Evolutionary conservation across 2,329 filamentous ascomycete species (phyloP), one percentile per base, ranked within the genome.

Genomic region (Erysiphe pulchra): DNA sequence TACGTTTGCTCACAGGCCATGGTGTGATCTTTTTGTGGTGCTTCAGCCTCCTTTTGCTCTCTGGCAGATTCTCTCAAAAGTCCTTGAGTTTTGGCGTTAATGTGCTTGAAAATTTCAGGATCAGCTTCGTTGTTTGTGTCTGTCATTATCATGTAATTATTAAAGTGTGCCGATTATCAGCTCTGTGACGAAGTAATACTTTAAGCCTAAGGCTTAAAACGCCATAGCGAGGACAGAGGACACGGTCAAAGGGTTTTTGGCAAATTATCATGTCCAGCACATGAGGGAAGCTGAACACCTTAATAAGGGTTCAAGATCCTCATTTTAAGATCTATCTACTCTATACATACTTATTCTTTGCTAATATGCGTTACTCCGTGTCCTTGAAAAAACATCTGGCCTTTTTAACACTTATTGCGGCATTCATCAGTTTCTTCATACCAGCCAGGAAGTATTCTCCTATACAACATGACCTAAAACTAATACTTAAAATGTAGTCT

Each of bases 1-100:
- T 68, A 92, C 84, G 85, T 93, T 72, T 87, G 81, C 70, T 92
- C 84, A 59, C 65, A 69, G 69, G 81, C 39, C 36, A 40, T 73
- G 76, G 80, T 80, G 61, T 62, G 75, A 67, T 54, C 57, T 53
- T 59, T 59, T 49, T 53, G 55, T 55, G 10, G 4, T n/a, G 11
- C 32, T n/a, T 46, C 52, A 44, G 47, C 51, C 51, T 48, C 33
- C 54, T 59, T 52, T 54, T 56, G 50, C 59, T 55, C 48, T 18
- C 48, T 53, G 51, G 53, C 51, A 51, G 55, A 55, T 50, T 51
- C 51, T 53, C 60, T 61, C 50, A 68, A 57, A 49, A 59, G 55
- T 42, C 51, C 60, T 59, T 62, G 60, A 57, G 68, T 63, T 60
- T 66, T 70, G 40, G 61, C 59, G 51, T 60, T 62, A 53, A 69